These are phyloP conservation scores for Trebouxia sp. DNA, from an alignment of 139 green algal species.

Conservation along the genomic window DNA sequence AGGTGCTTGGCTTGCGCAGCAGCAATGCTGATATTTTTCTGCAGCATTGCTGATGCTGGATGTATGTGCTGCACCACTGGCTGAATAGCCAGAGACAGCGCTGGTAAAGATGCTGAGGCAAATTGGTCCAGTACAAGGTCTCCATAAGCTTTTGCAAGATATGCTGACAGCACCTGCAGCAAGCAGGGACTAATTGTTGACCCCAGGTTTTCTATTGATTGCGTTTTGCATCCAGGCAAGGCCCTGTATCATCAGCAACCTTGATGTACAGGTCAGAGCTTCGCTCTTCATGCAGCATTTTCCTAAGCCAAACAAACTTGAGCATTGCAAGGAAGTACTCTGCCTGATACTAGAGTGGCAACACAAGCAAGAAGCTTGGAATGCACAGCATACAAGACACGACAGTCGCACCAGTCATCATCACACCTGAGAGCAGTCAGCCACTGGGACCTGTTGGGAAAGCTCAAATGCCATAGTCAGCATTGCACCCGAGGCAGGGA, in stretches of 20 bases:
- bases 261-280: no score
- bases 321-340: no score
- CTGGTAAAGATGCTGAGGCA: slow-evolving; percentile 13
- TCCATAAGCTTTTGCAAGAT: not conserved
- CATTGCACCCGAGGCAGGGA: not conserved
- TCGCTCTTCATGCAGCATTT: no score
- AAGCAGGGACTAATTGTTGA: no score
- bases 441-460: not conserved
- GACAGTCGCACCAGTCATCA: no score
- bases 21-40: not conserved
- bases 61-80: not conserved
- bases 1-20: not conserved
- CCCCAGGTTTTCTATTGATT: no score
- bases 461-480: not conserved
- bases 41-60: not conserved
- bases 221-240: no score
- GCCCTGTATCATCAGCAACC: no score
- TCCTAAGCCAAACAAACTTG: no score
- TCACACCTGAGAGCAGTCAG: not conserved
- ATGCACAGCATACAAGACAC: no score
- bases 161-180: slow-evolving; percentile 17
- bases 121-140: not conserved
- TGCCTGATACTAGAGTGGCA: no score
- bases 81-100: not conserved
- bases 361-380: no score